Evolutionary conservation across 805 yeast genomes (phyloP), one percentile per base, ranked within the genome.

Genomic region (Tetrapisispora iriomotensis): DNA sequence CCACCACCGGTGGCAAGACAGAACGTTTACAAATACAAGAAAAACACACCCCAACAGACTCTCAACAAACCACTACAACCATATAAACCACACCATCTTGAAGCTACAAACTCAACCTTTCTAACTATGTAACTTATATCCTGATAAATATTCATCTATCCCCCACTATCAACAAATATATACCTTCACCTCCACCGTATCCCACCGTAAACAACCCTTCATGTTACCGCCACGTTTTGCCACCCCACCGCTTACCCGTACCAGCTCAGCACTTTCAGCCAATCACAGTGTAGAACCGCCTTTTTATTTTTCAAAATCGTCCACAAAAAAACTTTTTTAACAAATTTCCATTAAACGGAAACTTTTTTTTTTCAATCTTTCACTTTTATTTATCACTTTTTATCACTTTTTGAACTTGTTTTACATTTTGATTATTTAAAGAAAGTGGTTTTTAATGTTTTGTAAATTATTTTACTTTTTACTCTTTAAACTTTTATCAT

Each of bases 331-430:
- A 14, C 8, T 6, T 6, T 31, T 31, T 32, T 22, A 13, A 21
- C 8, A 8, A 22, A 32, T n/a, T n/a, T n/a, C 22, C 22, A 22
- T 23, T 27, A 23, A 32, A 29, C 34, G 35, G 31, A 35, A 41
- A 42, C 43, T 44, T 42, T 36, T 27, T 33, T 30, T 29, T 33
- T 25, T 32, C 45, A 34, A 27, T 48, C 49, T 45, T 44, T 47
- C 48, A 39, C 40, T 48, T 44, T 39, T 49, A 40, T 43, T 40
- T 43, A 50, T 48, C 57, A 52, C 57, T 50, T 50, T 50, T n/a
- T 43, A 39, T 10, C 17, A 5, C 25, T 31, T 39, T 35, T 31
- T 9, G 8, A 6, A n/a, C n/a, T 17, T 29, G 15, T 29, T 29
- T 6, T 17, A 4, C 9, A 7, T 29, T 15, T 29, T 29, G n/a